Conservation (phyloP, 805 yeast species). For the Candida lessepsii region DNA sequence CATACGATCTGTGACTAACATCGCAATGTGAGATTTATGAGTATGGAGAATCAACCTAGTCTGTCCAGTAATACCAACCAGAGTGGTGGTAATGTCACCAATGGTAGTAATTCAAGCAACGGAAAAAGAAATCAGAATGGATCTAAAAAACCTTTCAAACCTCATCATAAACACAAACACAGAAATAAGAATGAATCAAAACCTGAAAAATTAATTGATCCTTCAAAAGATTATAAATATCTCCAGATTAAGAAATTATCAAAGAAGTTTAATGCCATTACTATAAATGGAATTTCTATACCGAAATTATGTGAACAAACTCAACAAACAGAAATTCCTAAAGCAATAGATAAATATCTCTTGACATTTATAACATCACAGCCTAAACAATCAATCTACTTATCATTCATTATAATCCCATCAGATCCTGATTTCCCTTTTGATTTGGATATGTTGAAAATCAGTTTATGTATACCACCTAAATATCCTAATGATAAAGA, state of each 20-base stretch:
- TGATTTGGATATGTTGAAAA: slow-evolving; percentile 52
- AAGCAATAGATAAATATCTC: slow-evolving; percentile 18
- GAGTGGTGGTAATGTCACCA: no score
- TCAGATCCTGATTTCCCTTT: slow-evolving; percentile 75
- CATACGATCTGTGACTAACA: not conserved
- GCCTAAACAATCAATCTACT: slow-evolving; percentile 26
- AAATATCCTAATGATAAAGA: slow-evolving; percentile 48
- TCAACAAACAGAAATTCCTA: slow-evolving; percentile 9
- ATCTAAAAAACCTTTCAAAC: not conserved
- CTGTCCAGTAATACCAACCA: no score
- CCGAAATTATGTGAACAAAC: slow-evolving; percentile 10
- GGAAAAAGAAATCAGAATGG: not conserved
- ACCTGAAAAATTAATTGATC: slow-evolving; percentile 9
- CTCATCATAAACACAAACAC: not conserved
- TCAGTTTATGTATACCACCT: slow-evolving; percentile 54
- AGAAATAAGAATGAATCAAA: not conserved
- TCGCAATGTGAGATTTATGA: no score
- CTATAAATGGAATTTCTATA: slow-evolving; percentile 33
- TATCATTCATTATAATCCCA: slow-evolving; percentile 50
- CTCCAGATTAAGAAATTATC: slow-evolving; percentile 34
- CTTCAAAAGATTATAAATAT: slow-evolving; percentile 23
- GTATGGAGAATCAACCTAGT: no score
- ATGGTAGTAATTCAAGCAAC: no score
- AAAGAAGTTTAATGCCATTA: slow-evolving; percentile 30
- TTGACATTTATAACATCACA: slow-evolving; percentile 17